These are phyloP conservation scores for Populus nigra DNA, from an alignment of 345 rosid genomes.

Conservation along the genomic window DNA sequence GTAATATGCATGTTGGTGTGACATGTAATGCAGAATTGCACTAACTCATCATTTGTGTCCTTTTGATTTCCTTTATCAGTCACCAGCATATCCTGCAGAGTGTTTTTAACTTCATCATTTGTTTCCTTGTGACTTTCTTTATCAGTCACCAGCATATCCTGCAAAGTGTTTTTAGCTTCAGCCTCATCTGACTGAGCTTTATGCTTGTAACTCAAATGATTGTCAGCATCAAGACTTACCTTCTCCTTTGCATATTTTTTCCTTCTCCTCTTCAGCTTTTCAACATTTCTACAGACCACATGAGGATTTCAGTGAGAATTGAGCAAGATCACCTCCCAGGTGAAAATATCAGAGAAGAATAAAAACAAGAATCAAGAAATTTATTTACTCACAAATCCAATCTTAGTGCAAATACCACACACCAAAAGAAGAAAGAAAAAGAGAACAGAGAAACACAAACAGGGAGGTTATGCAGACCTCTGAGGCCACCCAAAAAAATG, in stretches of 20 bases:
- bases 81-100: not conserved
- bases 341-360: not conserved
- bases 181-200: constrained; percentile 5
- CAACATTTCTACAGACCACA: not conserved
- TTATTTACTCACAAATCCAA: not conserved
- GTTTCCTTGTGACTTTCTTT: not conserved
- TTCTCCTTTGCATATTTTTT: constrained; percentile 3
- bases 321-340: not conserved
- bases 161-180: not conserved
- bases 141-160: not conserved
- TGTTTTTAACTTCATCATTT: constrained; percentile 2
- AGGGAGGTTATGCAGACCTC: no score
- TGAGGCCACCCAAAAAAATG: no score
- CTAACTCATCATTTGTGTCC: constrained; percentile 3
- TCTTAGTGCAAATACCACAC: not conserved
- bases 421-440: no score
- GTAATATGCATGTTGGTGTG: not conserved
- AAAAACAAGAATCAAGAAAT: not conserved
- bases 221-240: not conserved
- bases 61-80: not conserved
- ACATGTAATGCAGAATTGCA: not conserved
- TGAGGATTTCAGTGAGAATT: not conserved
- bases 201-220: not conserved
- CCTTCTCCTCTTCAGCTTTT: not conserved
- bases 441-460: no score